Base-by-base conservation (phyloP, 2,329 filamentous ascomycete genomes). In the Pseudocercospora musae region DNA sequence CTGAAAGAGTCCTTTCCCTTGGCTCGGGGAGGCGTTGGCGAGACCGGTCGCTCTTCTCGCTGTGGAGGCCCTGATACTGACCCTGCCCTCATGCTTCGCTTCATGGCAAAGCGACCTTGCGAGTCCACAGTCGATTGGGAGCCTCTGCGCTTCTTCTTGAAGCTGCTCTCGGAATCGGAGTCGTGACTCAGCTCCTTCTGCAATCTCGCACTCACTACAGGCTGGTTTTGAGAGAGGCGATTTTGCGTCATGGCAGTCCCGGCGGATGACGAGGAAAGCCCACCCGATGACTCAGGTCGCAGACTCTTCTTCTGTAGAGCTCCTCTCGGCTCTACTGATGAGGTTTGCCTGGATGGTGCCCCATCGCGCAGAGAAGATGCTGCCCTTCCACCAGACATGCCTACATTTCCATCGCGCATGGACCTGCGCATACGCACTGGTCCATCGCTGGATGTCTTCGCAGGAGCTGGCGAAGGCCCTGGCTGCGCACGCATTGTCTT, bases 1-100 rank as follows among this genome's bases (percentile, higher is more conserved):
- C 87, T 90, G 71, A 91, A 70, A 4, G 77, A 62, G 59, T 64
- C 61, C 58, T 68, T 62, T 27, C 68, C 67, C 46, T 71, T 71
- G 20, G 66, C 64, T 18, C 60, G 62, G 5, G 67, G 57, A 0
- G 69, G 66, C n/a, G 74, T 68, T 15, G 78, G 77, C 15, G 75
- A 77, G 10, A 72, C 71, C n/a, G 85, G 80, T 13, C 62, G 62
- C 33, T 77, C 49, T 74, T 73, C 1, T 78, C 72, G 56, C 11
- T 58, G 58, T 5, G 60, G 23, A 37, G 79, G 75, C 9, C 75
- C 72, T 52, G 74, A 67, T 8, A 77, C 74, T 20, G 79, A 73
- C 25, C 76, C 73, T 25, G 77, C 78, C 62, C 92, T 84, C 90
- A 96, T 90, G 1, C 90, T 91, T 57, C 81, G 84, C 61, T 88